phyloP scores from a whole-genome alignment of 768 basidiomycete species.

The Chlorophyllum brunneum region DNA sequence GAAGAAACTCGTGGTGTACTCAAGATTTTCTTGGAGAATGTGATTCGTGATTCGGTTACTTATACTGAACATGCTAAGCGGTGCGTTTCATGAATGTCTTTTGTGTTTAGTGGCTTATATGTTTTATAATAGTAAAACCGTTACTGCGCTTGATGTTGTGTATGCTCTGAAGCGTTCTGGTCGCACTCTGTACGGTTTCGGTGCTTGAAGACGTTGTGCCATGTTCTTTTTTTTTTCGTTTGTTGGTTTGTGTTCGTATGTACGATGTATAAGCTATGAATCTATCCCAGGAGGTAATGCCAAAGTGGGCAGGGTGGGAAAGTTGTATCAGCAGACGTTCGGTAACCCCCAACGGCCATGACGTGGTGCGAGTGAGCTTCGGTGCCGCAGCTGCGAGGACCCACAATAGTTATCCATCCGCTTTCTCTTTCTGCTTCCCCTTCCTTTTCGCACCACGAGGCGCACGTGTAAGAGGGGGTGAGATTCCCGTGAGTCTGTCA shows the following conservation, averaged over 20 bases:
- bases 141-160: slow-evolving; percentile 83
- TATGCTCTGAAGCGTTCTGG: slow-evolving; percentile 73
- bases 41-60: slow-evolving; percentile 89
- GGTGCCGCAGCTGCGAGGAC: too few relatives aligned
- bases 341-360: slow-evolving; percentile 3
- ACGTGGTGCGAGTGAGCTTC: too few relatives aligned
- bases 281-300: not conserved
- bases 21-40: slow-evolving; percentile 67
- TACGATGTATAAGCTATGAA: slow-evolving; percentile 12
- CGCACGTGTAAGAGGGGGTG: slow-evolving; percentile 18
- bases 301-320: slow-evolving; percentile 8
- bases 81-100: slow-evolving; percentile 23
- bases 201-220: slow-evolving; percentile 45
- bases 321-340: not conserved
- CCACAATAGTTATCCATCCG: too few relatives aligned
- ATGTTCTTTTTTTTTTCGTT: not conserved
- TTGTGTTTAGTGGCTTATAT: not conserved
- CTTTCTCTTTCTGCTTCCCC: slow-evolving; percentile 7
- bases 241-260: slow-evolving; percentile 1
- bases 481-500: slow-evolving; percentile 24
- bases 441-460: slow-evolving; percentile 15
- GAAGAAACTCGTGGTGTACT: slow-evolving; percentile 81
- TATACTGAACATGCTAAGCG: slow-evolving; percentile 94
- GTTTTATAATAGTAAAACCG: slow-evolving; percentile 54
- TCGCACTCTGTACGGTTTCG: slow-evolving; percentile 81